Evolutionary conservation across 352 stramenopile genomes (phyloP), one percentile per base, ranked within the genome.

Genomic region (Phytophthora kernoviae): DNA sequence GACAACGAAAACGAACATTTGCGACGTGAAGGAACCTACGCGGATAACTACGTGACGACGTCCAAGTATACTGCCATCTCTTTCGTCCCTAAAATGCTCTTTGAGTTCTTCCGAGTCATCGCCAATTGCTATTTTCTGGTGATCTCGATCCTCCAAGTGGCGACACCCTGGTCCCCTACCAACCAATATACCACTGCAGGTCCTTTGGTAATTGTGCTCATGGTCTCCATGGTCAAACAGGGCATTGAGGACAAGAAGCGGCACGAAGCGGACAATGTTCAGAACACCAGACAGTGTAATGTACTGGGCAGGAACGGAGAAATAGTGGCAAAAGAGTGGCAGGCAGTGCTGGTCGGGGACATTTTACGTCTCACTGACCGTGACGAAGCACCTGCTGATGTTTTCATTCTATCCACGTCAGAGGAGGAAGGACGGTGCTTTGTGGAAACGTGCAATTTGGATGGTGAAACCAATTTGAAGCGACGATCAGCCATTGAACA

Each of bases 391-490:
- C 83, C 83, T 0, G 83, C 83, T 1, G 83, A 92, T 34, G 65
- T 90, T 11, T 79, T 90, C 44, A 87, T 92, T 37, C 62, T 92
- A 12, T 81, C 83, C 0, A 90, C 77, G 1, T 88, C 79, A 0
- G 83, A 92, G 32, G 80, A 90, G 61, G 80, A 92, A 77, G 83
- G 83, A 0, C 70, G 75, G 2, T 96, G 77, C 68, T 98, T 97
- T 56, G 81, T 98, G 27, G 94, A 98, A 69, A 98, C 94, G 8
- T 92, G 84, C 49, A 98, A 97, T 61, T 69, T 98, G 40, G 94
- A 98, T 54, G 94, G 94, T 15, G 93, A 98, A 65, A 98, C 93
- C 8, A 98, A 98, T 62, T 62, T 98, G n/a, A 98, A 98, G 69
- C 75, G 74, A 24, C 66, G 83, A 34, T 72, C 61, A 0, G 80